Evolutionary conservation across 768 basidiomycete genomes (phyloP).

Genomic region (Phylloporus arenicola): DNA sequence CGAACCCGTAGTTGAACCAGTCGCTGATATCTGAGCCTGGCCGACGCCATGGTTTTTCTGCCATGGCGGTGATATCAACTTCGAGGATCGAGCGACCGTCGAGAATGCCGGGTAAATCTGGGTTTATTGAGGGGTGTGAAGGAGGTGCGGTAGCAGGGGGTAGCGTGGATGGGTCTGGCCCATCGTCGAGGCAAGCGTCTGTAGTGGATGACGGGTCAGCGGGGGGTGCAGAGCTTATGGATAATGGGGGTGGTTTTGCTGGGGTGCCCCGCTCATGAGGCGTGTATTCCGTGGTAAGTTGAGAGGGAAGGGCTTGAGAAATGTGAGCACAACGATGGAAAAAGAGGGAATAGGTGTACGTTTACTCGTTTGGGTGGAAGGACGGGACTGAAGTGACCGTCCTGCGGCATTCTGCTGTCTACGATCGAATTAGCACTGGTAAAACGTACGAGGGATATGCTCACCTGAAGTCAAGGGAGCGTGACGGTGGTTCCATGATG

Average conservation of each 20-base stretch:
- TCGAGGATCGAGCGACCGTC: conserved; percentile 81
- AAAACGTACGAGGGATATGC: conserved; percentile 9
- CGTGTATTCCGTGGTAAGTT: conserved; percentile 80
- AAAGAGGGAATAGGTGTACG: conserved; percentile 10
- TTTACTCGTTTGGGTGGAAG: conserved; percentile 31
- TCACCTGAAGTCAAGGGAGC: conserved; percentile 72
- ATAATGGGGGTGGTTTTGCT: conserved; percentile 22
- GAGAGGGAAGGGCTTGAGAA: conserved; percentile 38
- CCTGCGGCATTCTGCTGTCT: conserved; percentile 35
- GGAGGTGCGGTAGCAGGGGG: conserved; percentile 67
- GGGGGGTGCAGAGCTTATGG: conserved; percentile 18
- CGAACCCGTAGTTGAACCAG: conserved; percentile 99
- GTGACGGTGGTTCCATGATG: conserved; percentile 75
- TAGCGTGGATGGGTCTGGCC: conserved; percentile 58
- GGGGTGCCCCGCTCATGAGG: conserved; percentile 59
- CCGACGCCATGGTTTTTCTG: conserved; percentile 85
- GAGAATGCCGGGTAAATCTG: conserved; percentile 55
- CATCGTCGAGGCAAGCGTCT: conserved; percentile 36
- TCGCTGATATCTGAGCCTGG: conserved; percentile 92
- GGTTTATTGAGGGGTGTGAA: conserved; percentile 76
- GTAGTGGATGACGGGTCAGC: conserved; percentile 16
- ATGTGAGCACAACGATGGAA: conserved; percentile 4
- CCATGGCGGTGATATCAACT: conserved; percentile 66
- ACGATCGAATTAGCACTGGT: not conserved
- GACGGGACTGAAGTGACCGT: conserved; percentile 28